Conservation (phyloP, 108 stramenopile species). For the Nitzschia inconspicua region DNA sequence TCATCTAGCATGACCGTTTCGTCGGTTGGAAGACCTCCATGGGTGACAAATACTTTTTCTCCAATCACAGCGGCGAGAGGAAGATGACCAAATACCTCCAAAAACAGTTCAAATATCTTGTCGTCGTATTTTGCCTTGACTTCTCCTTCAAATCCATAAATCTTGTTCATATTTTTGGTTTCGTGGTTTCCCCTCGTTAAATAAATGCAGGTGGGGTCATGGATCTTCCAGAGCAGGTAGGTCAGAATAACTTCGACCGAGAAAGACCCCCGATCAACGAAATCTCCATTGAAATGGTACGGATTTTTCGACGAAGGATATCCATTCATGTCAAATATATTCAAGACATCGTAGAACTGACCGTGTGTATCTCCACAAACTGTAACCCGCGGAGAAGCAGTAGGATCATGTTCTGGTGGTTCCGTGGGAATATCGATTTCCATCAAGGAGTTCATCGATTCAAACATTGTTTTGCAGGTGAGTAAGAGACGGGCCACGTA, state of each 20-base stretch:
- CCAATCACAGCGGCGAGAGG: conserved; percentile 88
- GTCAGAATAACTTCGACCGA: conserved; percentile 94
- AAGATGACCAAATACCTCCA: conserved; percentile 88
- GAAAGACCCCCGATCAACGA: conserved; percentile 97
- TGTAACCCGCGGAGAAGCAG: conserved; percentile 57
- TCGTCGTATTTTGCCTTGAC: conserved; percentile 97
- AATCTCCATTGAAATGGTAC: conserved; percentile 99
- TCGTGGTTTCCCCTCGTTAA: conserved; percentile 97
- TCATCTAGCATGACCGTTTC: conserved; percentile 90
- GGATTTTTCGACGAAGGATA: conserved; percentile 81
- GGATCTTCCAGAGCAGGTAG: conserved; percentile 86
- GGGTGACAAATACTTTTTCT: conserved; percentile 91
- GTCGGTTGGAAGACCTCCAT: conserved; percentile 89
- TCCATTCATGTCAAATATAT: conserved; percentile 94
- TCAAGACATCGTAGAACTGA: conserved; percentile 97
- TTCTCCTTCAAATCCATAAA: conserved; percentile 99
- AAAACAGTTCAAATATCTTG: conserved; percentile 93
- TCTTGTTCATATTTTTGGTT: conserved; percentile 98
- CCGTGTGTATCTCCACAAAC: conserved; percentile 99
- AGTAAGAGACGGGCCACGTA: conserved; percentile 83
- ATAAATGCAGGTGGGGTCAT: conserved; percentile 79
- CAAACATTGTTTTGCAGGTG: conserved; percentile 62
- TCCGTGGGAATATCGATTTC: conserved; percentile 65
- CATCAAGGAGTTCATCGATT: conserved; percentile 56
- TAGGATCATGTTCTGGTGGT: conserved; percentile 48